Base-by-base conservation (phyloP, 2,329 filamentous ascomycete genomes). In the Rachicladosporium sp. region DNA sequence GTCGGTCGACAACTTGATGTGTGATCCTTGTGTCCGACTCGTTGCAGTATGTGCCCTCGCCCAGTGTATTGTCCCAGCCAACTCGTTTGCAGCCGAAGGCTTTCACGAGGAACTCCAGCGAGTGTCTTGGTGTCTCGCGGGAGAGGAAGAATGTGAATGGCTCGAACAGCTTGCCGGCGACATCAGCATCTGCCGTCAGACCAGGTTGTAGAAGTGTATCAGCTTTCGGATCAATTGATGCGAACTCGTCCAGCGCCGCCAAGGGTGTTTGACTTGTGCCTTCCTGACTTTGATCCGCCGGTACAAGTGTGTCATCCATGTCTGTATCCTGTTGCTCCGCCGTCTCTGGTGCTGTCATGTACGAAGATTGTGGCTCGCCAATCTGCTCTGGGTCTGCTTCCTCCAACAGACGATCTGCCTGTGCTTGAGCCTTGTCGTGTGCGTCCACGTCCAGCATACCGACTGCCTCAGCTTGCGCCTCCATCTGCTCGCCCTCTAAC, bases 11-110 rank as follows among this genome's bases (percentile, higher is more conserved):
- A 49, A 98, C 80, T 61, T 98, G 91, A 62, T 98, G 91, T 21
- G 91, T 98, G 51, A 98, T 96, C 40, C 79, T 71, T 4, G 85
- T 76, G 56, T 98, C 87, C 10, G 76, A 71, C 65, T 96, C 89
- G 36, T 83, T 82, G 27, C 88, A 96, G 66, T 85, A 98, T 36
- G 91, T 83, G 35, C 91, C 91, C 46, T 87, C 88, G 38, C 91
- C 91, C 12, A 94, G 73, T 13, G 93, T 81, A 27, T 78, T 72
- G 56, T 96, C 89, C 91, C 91, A 98, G 32, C 88, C 91, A 50
- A 98, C 81, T 33, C 89, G 78, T 68, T 89, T 94, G 70, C 89
- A 96, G 47, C 91, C 91, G 56, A 96, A 98, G 2, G 89, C 76
- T 56, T 88, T 82, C 38, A 98, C 74, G 40, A 98, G 75, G 58